phyloP scores from a whole-genome alignment of 1,284 basidiomycete species.

The Tilletia indica region DNA sequence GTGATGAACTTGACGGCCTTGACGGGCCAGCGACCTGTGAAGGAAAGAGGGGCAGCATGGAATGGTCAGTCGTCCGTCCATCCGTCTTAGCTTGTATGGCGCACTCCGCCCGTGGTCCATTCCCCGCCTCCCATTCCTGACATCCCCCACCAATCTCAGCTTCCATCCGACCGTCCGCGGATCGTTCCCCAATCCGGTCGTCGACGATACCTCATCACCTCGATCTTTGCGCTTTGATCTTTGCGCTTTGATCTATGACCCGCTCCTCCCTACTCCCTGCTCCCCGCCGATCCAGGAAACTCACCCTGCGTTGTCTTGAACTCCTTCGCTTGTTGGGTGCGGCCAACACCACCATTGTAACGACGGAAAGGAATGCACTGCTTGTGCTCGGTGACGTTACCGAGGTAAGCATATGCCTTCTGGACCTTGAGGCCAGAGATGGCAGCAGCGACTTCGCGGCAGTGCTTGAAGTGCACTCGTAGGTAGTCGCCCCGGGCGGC shows the following conservation, averaged over 20 bases:
- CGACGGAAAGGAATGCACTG: slow-evolving; percentile 95
- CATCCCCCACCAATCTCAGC: no score
- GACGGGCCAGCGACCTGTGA: slow-evolving; percentile 89
- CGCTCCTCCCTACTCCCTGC: not conserved
- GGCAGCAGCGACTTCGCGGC: slow-evolving; percentile 66
- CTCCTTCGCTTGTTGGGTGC: slow-evolving; percentile 94
- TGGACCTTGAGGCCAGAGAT: slow-evolving; percentile 81
- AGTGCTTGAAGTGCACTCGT: slow-evolving; percentile 99
- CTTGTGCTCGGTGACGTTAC: slow-evolving; percentile 93
- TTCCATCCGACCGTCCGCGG: no score
- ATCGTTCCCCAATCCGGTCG: no score
- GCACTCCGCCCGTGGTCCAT: no score
- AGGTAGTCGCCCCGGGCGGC: slow-evolving; percentile 89
- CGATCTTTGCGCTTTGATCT: no score
- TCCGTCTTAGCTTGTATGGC: no score
- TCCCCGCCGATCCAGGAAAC: not conserved
- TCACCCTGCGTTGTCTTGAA: slow-evolving; percentile 95
- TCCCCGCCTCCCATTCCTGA: no score
- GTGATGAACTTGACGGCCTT: slow-evolving; percentile 97
- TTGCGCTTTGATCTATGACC: not conserved
- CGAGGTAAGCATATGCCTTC: slow-evolving; percentile 93
- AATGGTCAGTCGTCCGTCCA: no score
- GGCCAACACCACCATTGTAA: slow-evolving; percentile 94
- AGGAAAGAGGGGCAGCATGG: not conserved
- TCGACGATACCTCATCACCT: no score